These are phyloP conservation scores for Melaleuca quinquenervia DNA, from an alignment of 345 rosid species.

Conservation along the genomic window DNA sequence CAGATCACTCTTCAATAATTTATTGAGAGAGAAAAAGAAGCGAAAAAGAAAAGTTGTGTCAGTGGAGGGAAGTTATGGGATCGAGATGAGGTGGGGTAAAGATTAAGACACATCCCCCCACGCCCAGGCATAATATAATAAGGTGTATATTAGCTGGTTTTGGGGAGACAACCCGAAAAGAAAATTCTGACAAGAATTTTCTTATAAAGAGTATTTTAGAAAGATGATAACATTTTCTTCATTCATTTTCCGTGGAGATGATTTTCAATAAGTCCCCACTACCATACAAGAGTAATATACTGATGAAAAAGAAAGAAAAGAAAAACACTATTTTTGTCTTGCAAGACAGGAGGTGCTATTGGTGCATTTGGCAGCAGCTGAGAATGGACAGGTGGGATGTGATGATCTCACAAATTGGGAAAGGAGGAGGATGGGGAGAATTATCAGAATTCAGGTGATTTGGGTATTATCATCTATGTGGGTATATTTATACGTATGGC, in stretches of 20 bases:
- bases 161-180: background rate
- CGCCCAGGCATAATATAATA: background rate
- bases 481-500: background rate
- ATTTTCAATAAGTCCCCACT: background rate
- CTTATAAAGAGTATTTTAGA: background rate
- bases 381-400: background rate
- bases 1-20: background rate
- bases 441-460: constrained; percentile 9
- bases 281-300: background rate
- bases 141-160: background rate
- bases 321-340: background rate
- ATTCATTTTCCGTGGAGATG: background rate
- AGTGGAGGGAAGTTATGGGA: background rate
- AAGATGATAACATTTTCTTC: background rate
- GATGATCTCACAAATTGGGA: background rate
- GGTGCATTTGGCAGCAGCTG: background rate
- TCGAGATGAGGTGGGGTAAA: background rate
- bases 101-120: background rate
- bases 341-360: background rate
- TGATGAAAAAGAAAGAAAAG: background rate
- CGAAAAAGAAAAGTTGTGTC: background rate
- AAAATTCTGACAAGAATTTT: background rate
- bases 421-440: background rate
- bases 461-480: background rate
- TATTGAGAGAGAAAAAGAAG: background rate